Base-by-base conservation (phyloP, 1,284 basidiomycete genomes). In the Naganishia sp. region DNA sequence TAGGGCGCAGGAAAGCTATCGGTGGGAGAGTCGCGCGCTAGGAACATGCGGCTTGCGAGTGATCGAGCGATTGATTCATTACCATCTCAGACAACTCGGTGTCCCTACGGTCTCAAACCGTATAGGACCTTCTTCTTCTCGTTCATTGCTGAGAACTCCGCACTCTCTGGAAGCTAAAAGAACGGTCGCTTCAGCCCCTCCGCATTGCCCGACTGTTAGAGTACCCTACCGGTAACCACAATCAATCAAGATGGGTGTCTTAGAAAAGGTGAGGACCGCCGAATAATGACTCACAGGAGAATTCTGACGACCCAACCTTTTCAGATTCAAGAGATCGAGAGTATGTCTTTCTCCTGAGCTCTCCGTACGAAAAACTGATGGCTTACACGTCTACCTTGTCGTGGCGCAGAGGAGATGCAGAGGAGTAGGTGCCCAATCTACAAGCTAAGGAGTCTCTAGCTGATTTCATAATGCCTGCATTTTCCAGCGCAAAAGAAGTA, bases 311-410 rank as follows among this genome's bases (percentile, higher is more conserved):
- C 10, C 35, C 35, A 0, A 10, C 35, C 10, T 39, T 35, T 60
- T 2, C 68, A 92, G 90, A 94, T 94, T 71, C 93, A 93, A 79
- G 91, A 91, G 77, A 94, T 94, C 71, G 90, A 95, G 84, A 90
- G 90, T 92, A 76, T 81, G 86, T 75, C 35, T 42, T 5, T 28
- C 17, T 28, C 6, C 13, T 23, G 6, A 18, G 23, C n/a, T 13
- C 6, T 17, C 17, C 31, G 41, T 32, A 13, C 21, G 28, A 45
- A 47, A n/a, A 46, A 45, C 65, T 52, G 13, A 9, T n/a, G 18
- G 9, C 15, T 63, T 28, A 28, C 28, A 28, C 28, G 50, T 51
- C 43, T 15, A 64, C 3, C n/a, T 63, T 39, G 35, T 67, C 45
- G 45, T 39, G 51, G 49, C 43, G 23, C 77, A 94, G 92, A 92